Base-by-base conservation (phyloP, 1,284 basidiomycete species). In the Puccinia hordei region DNA sequence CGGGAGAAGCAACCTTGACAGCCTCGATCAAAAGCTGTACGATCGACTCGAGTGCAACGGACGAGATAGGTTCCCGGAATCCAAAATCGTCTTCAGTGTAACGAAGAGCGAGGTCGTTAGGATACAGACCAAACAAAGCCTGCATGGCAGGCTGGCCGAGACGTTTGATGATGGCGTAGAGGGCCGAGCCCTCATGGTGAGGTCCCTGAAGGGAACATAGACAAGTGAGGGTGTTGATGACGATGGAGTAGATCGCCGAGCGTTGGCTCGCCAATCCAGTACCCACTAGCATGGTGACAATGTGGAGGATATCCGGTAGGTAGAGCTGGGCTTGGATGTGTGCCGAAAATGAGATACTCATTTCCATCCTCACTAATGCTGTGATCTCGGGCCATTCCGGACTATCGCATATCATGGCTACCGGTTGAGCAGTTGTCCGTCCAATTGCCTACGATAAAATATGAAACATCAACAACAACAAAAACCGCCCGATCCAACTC, bases 361-460 rank as follows among this genome's bases (percentile, higher is more conserved):
- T 88, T 65, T 90, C 88, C 49, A 95, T 89, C 19, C 93, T 90
- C 49, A 92, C 88, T 46, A 95, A 87, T 0, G 91, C 91, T 2
- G 92, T 91, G 15, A 95, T 92, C 85, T 95, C 93, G 81, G 89
- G 90, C 92, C 93, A 95, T 81, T 91, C 90, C 0, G 89, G 86
- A 85, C 92, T 92, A 65, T 93, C 90, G 1, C 89, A 87, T 2
- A 95, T 88, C 15, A 88, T 88, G 74, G 86, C 87, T 3, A 90
- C 89, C 0, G 90, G 88, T 83, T 90, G 89, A 63, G 90, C 87
- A 68, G 91, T 90, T 1, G 92, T 89, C 87, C 89, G 92, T 63
- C 90, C 90, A 80, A 94, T 88, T 35, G 90, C 90, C 91, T 92
- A 80, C 30, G 0, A 59, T 38, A 55, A 79, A 55, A 33, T 59